Conservation (phyloP, 257 asterid species). For the Sherardia arvensis region DNA sequence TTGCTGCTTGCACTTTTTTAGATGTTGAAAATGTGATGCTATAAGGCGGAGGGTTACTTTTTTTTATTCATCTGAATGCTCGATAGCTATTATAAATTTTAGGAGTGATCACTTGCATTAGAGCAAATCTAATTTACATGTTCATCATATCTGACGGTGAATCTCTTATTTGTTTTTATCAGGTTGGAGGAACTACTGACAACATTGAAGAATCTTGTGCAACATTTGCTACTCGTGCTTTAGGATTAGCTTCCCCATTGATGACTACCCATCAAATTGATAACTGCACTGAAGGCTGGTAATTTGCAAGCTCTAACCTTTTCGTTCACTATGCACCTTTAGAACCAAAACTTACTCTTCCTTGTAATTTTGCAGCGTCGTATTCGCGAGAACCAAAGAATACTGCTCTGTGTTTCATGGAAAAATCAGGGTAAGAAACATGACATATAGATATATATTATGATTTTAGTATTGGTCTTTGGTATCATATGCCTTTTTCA, state of each 20-base stretch:
- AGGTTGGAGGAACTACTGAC: constrained; percentile 98
- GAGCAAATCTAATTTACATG: background rate
- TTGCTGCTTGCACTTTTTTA: background rate
- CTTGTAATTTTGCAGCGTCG: constrained; percentile 46
- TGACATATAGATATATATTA: background rate
- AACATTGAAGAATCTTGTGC: constrained; percentile 94
- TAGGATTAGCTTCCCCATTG: constrained; percentile 59
- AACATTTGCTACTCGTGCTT: constrained; percentile 82
- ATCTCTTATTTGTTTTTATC: constrained; percentile 1
- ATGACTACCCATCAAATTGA: constrained; percentile 97
- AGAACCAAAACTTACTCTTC: constrained; percentile 12
- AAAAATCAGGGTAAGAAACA: constrained; percentile 77
- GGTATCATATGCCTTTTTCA: background rate
- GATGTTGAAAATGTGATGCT: background rate
- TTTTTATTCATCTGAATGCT: background rate
- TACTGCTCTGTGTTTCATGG: constrained; percentile 83
- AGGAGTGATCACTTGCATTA: background rate
- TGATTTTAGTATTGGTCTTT: background rate
- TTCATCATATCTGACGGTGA: background rate
- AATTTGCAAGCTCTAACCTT: constrained; percentile 9
- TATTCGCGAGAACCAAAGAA: constrained; percentile 78
- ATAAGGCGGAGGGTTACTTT: background rate
- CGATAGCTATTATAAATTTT: background rate
- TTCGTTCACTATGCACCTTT: constrained; percentile 8
- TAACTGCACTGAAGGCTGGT: constrained; percentile 97